Base-by-base conservation (phyloP, 164 flowering plant species). In the Aristolochia fimbriata region DNA sequence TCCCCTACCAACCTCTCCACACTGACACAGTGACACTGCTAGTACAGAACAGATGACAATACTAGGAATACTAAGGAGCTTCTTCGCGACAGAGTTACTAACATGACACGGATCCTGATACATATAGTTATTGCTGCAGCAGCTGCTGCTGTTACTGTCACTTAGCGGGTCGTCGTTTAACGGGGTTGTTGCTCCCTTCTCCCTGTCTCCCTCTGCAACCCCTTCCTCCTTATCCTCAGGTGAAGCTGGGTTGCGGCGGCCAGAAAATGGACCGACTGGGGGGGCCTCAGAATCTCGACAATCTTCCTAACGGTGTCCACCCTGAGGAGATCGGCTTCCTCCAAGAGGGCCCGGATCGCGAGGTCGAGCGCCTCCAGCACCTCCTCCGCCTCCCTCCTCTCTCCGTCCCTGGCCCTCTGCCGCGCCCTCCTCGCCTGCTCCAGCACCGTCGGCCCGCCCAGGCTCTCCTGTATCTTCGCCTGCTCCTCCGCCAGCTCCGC, bases 381-480 rank as follows among this genome's bases (percentile, higher is more conserved):
- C 37, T 1, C 23, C 0, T 37, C 68, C 51, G 37, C 66, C n/a
- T 52, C 69, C 1, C 7, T 31, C 12, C 25, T 33, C 53, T 60
- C 76, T 17, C 67, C 76, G 7, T 51, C 47, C 53, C 8, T 58
- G 45, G 6, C 53, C 8, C 57, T 33, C 13, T 69, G 45, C 19
- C 61, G 65, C 4, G 37, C 31, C 25, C 70, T 53, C 65, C 68
- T 61, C 57, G 69, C 60, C 20, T 51, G 15, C 31, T 69, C 68
- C 56, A 74, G 13, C 25, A 77, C 5, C 15, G 76, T 71, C 48
- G 83, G 77, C 14, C 75, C 74, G 23, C 75, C 86, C 58, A 76
- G 57, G 47, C 62, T 76, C 68, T 78, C 85, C 33, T 82, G 89
- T 24, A 82, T 54, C 63, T 57, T 72, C 4, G 86, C 89, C 71